phyloP scores from a whole-genome alignment of 257 asterid species.

The Nicotiana paniculata region DNA sequence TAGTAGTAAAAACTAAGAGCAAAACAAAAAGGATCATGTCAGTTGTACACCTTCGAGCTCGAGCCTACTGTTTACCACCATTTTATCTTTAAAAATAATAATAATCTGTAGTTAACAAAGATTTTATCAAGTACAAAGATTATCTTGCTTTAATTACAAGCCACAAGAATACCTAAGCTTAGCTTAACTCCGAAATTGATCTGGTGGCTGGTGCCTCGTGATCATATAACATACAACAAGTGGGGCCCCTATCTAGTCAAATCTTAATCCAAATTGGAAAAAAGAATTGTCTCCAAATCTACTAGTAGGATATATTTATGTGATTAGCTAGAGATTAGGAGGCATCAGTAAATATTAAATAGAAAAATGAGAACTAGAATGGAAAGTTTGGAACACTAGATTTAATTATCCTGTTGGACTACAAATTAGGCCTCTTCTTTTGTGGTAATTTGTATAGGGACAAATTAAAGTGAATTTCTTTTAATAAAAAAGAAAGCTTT shows the following conservation, averaged over 20 bases:
- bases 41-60: neutral
- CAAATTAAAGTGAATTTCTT: too few relatives aligned
- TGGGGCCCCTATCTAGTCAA: neutral
- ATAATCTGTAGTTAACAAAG: neutral
- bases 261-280: neutral
- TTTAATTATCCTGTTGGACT: too few relatives aligned
- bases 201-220: neutral
- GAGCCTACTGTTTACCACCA: neutral
- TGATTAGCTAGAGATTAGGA: neutral
- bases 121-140: neutral
- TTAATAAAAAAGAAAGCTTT: too few relatives aligned
- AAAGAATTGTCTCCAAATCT: neutral
- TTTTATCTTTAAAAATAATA: neutral
- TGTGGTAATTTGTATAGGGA: too few relatives aligned
- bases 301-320: neutral
- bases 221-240: neutral
- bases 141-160: neutral
- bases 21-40: neutral
- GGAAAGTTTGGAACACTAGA: too few relatives aligned
- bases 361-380: neutral
- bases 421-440: too few relatives aligned
- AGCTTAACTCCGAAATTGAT: neutral
- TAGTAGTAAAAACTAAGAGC: neutral
- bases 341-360: neutral
- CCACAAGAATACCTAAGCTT: neutral